Conservation (phyloP, 257 asterid species). For the Leptodermis oblonga region DNA sequence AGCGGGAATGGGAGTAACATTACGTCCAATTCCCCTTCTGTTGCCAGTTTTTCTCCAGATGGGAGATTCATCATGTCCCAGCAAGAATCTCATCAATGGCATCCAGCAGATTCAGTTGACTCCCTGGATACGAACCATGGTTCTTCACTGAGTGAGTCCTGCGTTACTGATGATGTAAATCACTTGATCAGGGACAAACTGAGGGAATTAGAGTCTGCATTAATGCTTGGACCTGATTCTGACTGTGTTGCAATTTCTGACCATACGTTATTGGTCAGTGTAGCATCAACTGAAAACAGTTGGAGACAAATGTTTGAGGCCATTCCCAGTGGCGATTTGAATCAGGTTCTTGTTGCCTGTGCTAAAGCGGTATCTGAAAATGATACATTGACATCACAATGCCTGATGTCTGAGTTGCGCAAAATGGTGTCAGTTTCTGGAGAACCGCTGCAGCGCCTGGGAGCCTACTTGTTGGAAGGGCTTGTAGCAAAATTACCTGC, state of each 20-base stretch:
- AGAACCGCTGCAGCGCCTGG: conserved; percentile 77
- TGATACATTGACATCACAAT: conserved; percentile 51
- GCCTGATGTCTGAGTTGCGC: conserved; percentile 66
- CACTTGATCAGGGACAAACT: conserved; percentile 52
- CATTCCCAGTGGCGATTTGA: conserved; percentile 60
- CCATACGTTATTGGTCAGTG: conserved; percentile 7
- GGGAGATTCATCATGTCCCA: conserved; percentile 48
- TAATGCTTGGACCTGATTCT: conserved; percentile 81
- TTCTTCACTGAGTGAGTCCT: conserved; percentile 47
- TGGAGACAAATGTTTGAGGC: conserved; percentile 67
- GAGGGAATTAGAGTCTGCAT: conserved; percentile 60
- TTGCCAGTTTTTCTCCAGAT: conserved; percentile 43
- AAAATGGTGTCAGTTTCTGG: conserved; percentile 82
- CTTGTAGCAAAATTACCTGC: conserved; percentile 62
- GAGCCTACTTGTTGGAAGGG: conserved; percentile 89
- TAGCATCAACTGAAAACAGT: conserved; percentile 47
- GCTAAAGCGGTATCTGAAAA: conserved; percentile 66
- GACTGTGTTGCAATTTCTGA: conserved; percentile 39
- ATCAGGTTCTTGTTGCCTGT: conserved; percentile 66
- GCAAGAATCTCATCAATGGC: conserved; percentile 39
- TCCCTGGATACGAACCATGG: conserved; percentile 39
- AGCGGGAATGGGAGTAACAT: conserved; percentile 26
- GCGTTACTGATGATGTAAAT: conserved; percentile 40
- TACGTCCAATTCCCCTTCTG: conserved; percentile 37
- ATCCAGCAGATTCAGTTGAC: conserved; percentile 20